phyloP scores from a whole-genome alignment of 2,329 filamentous ascomycete species.

The Akanthomyces lecanii region DNA sequence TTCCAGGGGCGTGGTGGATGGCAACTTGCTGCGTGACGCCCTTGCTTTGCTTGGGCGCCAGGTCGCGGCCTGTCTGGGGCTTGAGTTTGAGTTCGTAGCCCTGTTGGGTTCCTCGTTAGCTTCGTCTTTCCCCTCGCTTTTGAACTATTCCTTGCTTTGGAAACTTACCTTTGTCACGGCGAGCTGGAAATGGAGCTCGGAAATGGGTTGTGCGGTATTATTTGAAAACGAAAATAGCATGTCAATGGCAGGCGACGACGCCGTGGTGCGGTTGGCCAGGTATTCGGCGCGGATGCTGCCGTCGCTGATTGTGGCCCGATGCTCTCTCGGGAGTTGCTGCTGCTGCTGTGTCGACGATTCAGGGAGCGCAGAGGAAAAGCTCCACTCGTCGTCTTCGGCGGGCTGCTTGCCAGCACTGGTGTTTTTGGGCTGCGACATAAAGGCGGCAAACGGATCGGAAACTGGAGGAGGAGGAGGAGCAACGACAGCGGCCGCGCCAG shows the following conservation, averaged over 20 bases:
- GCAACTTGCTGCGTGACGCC: slow-evolving; percentile 81
- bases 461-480: slow-evolving; percentile 40
- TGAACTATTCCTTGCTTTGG: not conserved
- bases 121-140: too few species aligned
- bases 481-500: slow-evolving; percentile 43
- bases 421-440: slow-evolving; percentile 29
- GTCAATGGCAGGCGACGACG: slow-evolving; percentile 54
- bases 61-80: slow-evolving; percentile 75
- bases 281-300: slow-evolving; percentile 70
- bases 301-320: slow-evolving; percentile 65
- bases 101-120: slow-evolving; percentile 38
- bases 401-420: slow-evolving; percentile 22
- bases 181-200: slow-evolving; percentile 82
- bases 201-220: slow-evolving; percentile 64
- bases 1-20: slow-evolving; percentile 57
- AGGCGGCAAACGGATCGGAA: slow-evolving; percentile 50
- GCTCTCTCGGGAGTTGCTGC: slow-evolving; percentile 49
- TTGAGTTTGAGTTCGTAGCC: slow-evolving; percentile 76
- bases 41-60: slow-evolving; percentile 66
- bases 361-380: slow-evolving; percentile 82
- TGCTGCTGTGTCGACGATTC: slow-evolving; percentile 44
- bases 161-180: slow-evolving; percentile 79
- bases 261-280: slow-evolving; percentile 57
- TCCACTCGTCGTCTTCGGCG: slow-evolving; percentile 84
- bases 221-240: slow-evolving; percentile 84